These are phyloP conservation scores for Epichloe hybrida DNA, from an alignment of 2,329 filamentous ascomycete species.

Conservation along the genomic window DNA sequence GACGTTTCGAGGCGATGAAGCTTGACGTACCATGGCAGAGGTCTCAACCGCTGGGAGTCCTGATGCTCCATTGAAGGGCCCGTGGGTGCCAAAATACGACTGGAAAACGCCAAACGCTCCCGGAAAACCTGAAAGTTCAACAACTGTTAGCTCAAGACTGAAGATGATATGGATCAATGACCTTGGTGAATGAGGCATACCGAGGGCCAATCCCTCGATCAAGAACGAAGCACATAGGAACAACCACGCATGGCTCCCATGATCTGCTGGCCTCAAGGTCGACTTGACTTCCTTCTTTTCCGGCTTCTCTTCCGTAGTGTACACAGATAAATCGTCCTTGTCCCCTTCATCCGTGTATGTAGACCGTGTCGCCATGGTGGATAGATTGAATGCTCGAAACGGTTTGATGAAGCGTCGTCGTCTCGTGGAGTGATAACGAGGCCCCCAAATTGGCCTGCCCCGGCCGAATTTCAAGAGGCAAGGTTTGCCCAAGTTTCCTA, in stretches of 20 bases:
- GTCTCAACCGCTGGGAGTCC: constrained; percentile 47
- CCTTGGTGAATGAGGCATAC: constrained; percentile 1
- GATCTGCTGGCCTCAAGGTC: constrained; percentile 10
- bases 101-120: constrained; percentile 55
- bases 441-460: not conserved
- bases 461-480: not conserved
- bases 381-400: not conserved
- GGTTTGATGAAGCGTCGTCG: not conserved
- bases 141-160: not conserved
- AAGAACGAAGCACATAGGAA: constrained; percentile 13
- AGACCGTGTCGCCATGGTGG: not conserved
- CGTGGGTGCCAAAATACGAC: constrained; percentile 44
- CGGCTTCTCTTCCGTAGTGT: not conserved
- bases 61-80: constrained; percentile 36
- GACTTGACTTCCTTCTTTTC: not conserved
- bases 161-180: no score
- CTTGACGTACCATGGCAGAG: constrained; percentile 31
- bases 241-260: constrained; percentile 23
- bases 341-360: not conserved
- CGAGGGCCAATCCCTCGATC: constrained; percentile 9
- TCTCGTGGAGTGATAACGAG: not conserved
- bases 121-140: constrained; percentile 37
- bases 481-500: not conserved
- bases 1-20: not conserved
- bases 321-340: not conserved